phyloP scores from a whole-genome alignment of 2,329 filamentous ascomycete species.

The Paramyrothecium sp. region DNA sequence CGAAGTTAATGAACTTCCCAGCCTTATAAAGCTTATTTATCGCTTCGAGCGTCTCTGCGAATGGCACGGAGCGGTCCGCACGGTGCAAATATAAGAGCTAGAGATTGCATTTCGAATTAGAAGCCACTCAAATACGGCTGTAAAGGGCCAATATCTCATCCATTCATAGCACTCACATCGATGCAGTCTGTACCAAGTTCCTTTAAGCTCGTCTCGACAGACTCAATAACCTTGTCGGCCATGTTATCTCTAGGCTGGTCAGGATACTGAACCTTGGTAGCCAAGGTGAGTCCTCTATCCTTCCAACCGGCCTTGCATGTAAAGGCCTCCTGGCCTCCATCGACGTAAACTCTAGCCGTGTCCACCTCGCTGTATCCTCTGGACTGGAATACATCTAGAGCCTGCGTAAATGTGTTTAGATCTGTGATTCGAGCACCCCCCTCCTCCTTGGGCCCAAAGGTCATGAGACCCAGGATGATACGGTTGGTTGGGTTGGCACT shows the following conservation, averaged over 20 bases:
- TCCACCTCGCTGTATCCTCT: slow-evolving; percentile 83
- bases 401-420: slow-evolving; percentile 64
- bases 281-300: slow-evolving; percentile 72
- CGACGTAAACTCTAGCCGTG: slow-evolving; percentile 75
- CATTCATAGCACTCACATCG: slow-evolving; percentile 61
- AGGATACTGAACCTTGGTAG: slow-evolving; percentile 75
- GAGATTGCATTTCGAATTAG: neutral
- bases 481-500: slow-evolving; percentile 54
- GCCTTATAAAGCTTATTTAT: slow-evolving; percentile 80
- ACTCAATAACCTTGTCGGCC: slow-evolving; percentile 59
- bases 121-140: neutral
- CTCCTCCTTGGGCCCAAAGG: slow-evolving; percentile 65
- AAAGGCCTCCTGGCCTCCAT: slow-evolving; percentile 73
- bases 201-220: slow-evolving; percentile 65
- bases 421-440: slow-evolving; percentile 70
- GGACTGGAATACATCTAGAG: slow-evolving; percentile 73
- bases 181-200: slow-evolving; percentile 72
- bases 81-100: slow-evolving; percentile 37
- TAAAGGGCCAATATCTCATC: too few species aligned
- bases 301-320: slow-evolving; percentile 75
- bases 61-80: slow-evolving; percentile 63
- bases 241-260: slow-evolving; percentile 56
- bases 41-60: slow-evolving; percentile 75
- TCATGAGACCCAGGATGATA: slow-evolving; percentile 84
- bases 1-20: slow-evolving; percentile 80